A percentile compares a stretch with the other conserved stretches of the same genome.
Evolutionary conservation across 179 eudicot genomes (phyloP).

Genomic region (Corrigiola litoralis): DNA sequence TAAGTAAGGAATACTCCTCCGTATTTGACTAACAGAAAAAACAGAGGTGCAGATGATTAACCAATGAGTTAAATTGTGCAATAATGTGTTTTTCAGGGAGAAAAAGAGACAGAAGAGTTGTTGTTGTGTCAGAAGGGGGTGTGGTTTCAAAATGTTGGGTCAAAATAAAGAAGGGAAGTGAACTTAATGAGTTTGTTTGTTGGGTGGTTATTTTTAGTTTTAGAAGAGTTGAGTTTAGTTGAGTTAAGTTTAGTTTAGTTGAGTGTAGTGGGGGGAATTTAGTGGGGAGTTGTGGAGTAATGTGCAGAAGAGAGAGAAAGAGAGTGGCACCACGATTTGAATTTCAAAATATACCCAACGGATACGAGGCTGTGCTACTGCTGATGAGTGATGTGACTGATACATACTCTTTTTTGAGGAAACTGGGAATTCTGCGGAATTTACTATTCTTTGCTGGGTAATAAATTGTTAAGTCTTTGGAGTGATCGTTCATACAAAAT

Average conservation of each 20-base stretch:
- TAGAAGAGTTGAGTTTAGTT: no score
- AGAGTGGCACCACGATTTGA: slow-evolving; percentile 20
- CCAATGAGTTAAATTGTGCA: slow-evolving; percentile 11
- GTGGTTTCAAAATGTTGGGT: slow-evolving; percentile 10
- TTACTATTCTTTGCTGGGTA: no score
- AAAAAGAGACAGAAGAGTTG: slow-evolving; percentile 1
- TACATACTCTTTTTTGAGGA: no score
- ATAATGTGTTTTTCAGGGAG: not conserved
- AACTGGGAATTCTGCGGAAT: no score
- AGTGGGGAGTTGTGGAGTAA: slow-evolving; percentile 21
- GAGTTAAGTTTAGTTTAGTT: no score
- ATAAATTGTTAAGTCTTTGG: no score
- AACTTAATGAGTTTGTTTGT: not conserved
- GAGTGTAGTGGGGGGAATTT: slow-evolving; percentile 13
- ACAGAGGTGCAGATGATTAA: slow-evolving; percentile 17
- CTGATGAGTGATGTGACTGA: no score
- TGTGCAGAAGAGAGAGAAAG: slow-evolving; percentile 17
- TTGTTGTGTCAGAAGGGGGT: slow-evolving; percentile 7
- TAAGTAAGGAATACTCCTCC: no score
- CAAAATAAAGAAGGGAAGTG: not conserved
- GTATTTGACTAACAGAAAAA: not conserved
- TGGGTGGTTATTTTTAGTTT: slow-evolving; percentile 6
- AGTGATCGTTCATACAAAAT: no score
- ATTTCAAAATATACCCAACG: slow-evolving; percentile 28
- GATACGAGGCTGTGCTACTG: slow-evolving; percentile 17